A percentile compares a stretch with the other conserved stretches of the same genome.
Conservation (phyloP, 2,329 filamentous ascomycete species). For the Clarireedia monteithiana region DNA sequence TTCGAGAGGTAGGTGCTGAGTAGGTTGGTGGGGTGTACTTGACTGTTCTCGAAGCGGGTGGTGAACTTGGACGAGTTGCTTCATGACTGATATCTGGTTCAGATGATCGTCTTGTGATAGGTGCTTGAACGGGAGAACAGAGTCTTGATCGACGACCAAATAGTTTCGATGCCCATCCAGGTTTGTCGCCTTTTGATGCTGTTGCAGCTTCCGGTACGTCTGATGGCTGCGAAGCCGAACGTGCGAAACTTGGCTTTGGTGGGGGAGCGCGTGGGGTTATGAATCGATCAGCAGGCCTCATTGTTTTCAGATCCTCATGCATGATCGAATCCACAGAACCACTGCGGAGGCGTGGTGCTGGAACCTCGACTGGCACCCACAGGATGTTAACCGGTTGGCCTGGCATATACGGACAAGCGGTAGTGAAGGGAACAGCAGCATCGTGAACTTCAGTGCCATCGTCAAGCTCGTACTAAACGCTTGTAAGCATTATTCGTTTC, state of each 20-base stretch:
- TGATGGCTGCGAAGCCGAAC: slow-evolving; percentile 13
- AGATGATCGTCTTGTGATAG: not conserved
- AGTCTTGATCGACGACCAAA: slow-evolving; percentile 3
- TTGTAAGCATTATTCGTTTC: slow-evolving; percentile 15
- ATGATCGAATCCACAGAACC: slow-evolving; percentile 56
- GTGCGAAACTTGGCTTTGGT: slow-evolving; percentile 38
- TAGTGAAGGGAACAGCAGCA: slow-evolving; percentile 63
- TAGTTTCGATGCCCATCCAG: slow-evolving; percentile 8
- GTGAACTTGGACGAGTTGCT: slow-evolving; percentile 10
- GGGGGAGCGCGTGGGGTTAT: slow-evolving; percentile 56
- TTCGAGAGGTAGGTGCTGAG: slow-evolving; percentile 11
- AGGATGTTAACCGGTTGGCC: slow-evolving; percentile 83
- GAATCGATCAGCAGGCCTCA: slow-evolving; percentile 72
- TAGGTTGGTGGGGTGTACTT: not conserved
- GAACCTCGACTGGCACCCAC: slow-evolving; percentile 65
- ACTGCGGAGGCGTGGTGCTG: slow-evolving; percentile 50
- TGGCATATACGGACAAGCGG: slow-evolving; percentile 74
- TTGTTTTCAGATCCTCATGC: slow-evolving; percentile 57
- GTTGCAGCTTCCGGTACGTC: not conserved
- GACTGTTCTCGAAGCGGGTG: not conserved
- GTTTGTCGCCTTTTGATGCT: slow-evolving; percentile 9
- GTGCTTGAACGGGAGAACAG: slow-evolving; percentile 30
- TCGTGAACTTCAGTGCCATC: slow-evolving; percentile 72
- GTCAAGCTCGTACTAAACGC: slow-evolving; percentile 69
- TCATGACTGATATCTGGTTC: not conserved